These are phyloP conservation scores for Penicillium psychrofluorescens DNA, from an alignment of 495 filamentous ascomycete species.

Conservation along the genomic window DNA sequence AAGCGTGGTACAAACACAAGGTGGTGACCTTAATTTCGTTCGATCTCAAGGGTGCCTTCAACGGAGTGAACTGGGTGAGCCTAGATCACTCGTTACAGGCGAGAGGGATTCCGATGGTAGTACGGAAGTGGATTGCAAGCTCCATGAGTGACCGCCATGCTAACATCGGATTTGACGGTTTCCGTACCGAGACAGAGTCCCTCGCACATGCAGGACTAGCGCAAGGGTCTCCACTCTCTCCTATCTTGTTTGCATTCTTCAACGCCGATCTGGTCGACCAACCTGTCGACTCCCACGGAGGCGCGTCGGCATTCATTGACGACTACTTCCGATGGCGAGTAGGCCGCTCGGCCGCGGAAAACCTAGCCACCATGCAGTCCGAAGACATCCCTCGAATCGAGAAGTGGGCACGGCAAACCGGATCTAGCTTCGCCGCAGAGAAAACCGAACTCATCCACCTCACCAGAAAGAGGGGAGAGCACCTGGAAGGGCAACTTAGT, in stretches of 20 bases:
- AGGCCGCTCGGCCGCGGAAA: conserved; percentile 9
- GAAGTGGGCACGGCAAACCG: conserved; percentile 6
- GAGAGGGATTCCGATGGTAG: conserved; percentile 11
- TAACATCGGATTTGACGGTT: conserved; percentile 20
- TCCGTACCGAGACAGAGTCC: background rate
- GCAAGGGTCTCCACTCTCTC: conserved; percentile 18
- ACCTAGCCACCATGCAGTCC: conserved; percentile 9
- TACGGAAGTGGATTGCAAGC: conserved; percentile 14
- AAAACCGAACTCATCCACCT: conserved; percentile 22
- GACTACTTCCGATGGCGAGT: conserved; percentile 16
- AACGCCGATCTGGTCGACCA: conserved; percentile 20
- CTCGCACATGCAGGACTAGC: conserved; percentile 18
- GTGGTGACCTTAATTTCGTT: conserved; percentile 17
- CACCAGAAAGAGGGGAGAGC: conserved; percentile 8
- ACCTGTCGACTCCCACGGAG: conserved; percentile 8
- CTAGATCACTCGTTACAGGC: conserved; percentile 12
- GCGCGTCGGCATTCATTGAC: conserved; percentile 18
- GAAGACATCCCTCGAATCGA: conserved; percentile 16
- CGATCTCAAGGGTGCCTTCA: conserved; percentile 24
- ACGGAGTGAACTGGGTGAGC: conserved; percentile 16
- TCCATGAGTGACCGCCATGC: conserved; percentile 16
- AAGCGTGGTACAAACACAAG: conserved; percentile 12
- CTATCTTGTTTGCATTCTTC: conserved; percentile 22
- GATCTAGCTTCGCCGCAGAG: conserved; percentile 13
- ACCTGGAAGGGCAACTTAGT: background rate